Base-by-base conservation (phyloP, 2,329 filamentous ascomycete species). In the Alternaria dauci region DNA sequence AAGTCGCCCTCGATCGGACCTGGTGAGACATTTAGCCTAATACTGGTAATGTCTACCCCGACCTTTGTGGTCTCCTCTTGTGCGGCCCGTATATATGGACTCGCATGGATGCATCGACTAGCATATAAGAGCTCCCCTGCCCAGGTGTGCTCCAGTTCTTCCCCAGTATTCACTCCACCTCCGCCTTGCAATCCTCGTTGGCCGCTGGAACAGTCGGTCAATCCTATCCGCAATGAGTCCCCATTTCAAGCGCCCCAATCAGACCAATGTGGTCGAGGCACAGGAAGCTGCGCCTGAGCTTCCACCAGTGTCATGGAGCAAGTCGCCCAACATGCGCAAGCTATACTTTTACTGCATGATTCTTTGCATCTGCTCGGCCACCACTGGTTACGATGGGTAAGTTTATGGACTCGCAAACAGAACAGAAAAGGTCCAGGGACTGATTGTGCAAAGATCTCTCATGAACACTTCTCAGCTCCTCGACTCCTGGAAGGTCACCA, bases 311-410 rank as follows among this genome's bases (percentile, higher is more conserved):
- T 39, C 38, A 39, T 39, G 38, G 38, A 39, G 38, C 38, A 39
- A 39, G n/a, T 39, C 38, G 11, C 38, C 38, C 38, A 39, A 39
- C 38, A 39, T 39, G 38, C 78, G 85, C 71, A 83, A 83, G 76
- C 79, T 87, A 7, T 87, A 87, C 77, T 83, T 84, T 66, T 85
- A 81, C 67, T 80, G 81, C 51, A 74, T 83, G 63, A 74, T 85
- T 54, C 81, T 86, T 54, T 85, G 82, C 66, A 75, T 86, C 65
- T 84, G 82, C 44, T 87, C 85, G 25, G 85, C 85, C 12, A 86
- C 85, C 36, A 87, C 84, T 39, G 82, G 83, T 69, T 85, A 86
- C 73, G 83, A 86, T 82, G 83, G 82, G 83, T 85, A 76, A 61
- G 80, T 58, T 34, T 11, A 25, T 25, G 6, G 11, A 4, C 4